These are phyloP conservation scores for Collybiopsis luxurians DNA, from an alignment of 768 basidiomycete species.

Conservation along the genomic window DNA sequence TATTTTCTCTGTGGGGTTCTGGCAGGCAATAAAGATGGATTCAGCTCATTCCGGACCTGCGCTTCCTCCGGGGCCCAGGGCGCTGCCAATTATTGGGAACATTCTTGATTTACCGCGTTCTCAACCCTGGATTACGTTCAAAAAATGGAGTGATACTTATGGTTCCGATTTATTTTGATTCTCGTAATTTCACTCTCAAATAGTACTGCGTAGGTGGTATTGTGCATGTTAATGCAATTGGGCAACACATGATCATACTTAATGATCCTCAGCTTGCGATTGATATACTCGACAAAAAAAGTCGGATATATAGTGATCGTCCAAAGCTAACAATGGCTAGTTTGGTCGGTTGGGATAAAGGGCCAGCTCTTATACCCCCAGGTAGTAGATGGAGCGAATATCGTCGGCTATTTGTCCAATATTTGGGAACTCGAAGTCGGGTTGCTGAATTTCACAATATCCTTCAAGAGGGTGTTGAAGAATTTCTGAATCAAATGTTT, in stretches of 20 bases:
- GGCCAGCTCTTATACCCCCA: not conserved
- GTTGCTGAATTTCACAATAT: not conserved
- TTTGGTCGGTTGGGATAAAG: constrained; percentile 18
- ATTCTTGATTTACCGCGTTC: not conserved
- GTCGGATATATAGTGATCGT: constrained; percentile 1
- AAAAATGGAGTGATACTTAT: not conserved
- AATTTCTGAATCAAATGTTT: not conserved
- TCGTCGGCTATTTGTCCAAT: not conserved
- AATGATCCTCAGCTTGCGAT: constrained; percentile 22
- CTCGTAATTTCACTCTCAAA: not conserved
- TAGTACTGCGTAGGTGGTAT: constrained; percentile 26
- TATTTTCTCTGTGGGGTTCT: no score
- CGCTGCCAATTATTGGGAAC: no score
- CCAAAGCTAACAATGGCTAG: constrained; percentile 29
- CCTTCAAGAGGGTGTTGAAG: not conserved
- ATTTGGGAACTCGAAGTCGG: not conserved
- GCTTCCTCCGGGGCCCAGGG: no score
- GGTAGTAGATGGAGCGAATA: not conserved
- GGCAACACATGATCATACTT: constrained; percentile 24
- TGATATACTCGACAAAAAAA: constrained; percentile 30
- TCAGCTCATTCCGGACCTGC: no score
- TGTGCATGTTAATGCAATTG: constrained; percentile 25
- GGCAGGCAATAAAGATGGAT: no score
- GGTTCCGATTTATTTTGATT: not conserved
- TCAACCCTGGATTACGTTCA: not conserved